Evolutionary conservation across 305 asterid genomes (phyloP), one percentile per base, ranked within the genome.

Genomic region (Rubia tinctorum): DNA sequence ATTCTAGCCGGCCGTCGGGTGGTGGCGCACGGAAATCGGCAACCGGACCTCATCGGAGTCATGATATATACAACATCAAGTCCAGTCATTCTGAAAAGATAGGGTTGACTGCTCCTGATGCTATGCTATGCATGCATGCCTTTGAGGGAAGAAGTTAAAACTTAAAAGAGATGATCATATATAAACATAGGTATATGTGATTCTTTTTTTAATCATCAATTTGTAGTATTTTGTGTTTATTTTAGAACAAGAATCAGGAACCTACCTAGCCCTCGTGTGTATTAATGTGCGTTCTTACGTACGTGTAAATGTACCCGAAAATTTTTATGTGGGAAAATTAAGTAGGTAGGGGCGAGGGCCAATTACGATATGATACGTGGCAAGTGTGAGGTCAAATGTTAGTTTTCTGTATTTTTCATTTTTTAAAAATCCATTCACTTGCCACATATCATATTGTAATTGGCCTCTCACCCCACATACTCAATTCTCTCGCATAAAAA

Each of bases 91-190:
- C 91, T 81, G 69, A 25, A 64, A 64, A 65, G 17, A 12, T 10
- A 66, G 73, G 83, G 74, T 4, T 88, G 93, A 91, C 89, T 91
- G 90, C 83, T 85, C 78, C 22, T 89, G 92, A 91, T 87, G 93
- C 89, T 86, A 53, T 53, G 82, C 79, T 81, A 77, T 20, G 72
- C 68, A 69, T 76, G 73, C 71, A 53, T 53, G 47, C 23, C 25
- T 22, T 18, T 53, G 40, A 60, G 63, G 65, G 14, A 42, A 20
- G 60, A 53, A 11, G 27, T 12, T 25, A 22, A 11, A 61, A 34
- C 8, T 64, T 37, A 37, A 64, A 39, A 63, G 55, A 62, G 61
- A 76, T 70, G 76, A 71, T 66, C 70, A 66, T 40, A 66, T 39
- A 37, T 69, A 61, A 39, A 66, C 22, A 39, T 18, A 39, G 12